phyloP scores from a whole-genome alignment of 2,329 filamentous ascomycete genomes.

The Aspergillus viridinutans region DNA sequence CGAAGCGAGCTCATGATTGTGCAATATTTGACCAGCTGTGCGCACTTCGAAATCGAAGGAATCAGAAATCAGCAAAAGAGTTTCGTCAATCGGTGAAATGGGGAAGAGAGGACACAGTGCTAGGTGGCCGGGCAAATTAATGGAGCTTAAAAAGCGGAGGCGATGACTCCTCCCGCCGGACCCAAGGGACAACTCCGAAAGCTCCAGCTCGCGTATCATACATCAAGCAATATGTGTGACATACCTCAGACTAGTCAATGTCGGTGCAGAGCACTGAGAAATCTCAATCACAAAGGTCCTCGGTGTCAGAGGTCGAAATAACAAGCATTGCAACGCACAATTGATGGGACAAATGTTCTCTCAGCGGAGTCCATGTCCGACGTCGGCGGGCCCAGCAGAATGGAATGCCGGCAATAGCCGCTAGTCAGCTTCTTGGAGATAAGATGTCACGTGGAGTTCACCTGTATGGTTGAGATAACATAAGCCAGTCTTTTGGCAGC shows the following conservation, averaged over 20 bases:
- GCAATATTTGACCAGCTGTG: neutral
- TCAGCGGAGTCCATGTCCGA: neutral
- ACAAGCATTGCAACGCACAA: neutral
- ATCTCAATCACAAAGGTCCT: neutral
- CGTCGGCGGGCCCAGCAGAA: neutral
- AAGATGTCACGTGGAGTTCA: neutral
- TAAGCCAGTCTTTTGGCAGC: neutral
- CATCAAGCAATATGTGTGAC: neutral
- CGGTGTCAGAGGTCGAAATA: neutral
- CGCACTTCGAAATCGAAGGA: neutral
- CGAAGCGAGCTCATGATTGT: conserved; percentile 32
- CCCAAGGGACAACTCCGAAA: conserved; percentile 24
- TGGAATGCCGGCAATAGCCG: neutral
- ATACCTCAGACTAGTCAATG: neutral
- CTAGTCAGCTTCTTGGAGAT: neutral
- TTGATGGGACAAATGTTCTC: neutral
- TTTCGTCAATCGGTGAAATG: neutral
- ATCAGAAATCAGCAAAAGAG: neutral
- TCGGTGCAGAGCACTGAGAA: neutral
- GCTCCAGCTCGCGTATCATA: neutral
- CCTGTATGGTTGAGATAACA: neutral
- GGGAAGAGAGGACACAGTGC: neutral
- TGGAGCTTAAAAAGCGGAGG: conserved; percentile 11
- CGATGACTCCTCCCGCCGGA: conserved; percentile 25
- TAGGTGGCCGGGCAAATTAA: conserved; percentile 3